A percentile compares a stretch with the other conserved stretches of the same genome.
Conservation (phyloP, 202 grass and related monocot genomes). For the Setaria viridis region DNA sequence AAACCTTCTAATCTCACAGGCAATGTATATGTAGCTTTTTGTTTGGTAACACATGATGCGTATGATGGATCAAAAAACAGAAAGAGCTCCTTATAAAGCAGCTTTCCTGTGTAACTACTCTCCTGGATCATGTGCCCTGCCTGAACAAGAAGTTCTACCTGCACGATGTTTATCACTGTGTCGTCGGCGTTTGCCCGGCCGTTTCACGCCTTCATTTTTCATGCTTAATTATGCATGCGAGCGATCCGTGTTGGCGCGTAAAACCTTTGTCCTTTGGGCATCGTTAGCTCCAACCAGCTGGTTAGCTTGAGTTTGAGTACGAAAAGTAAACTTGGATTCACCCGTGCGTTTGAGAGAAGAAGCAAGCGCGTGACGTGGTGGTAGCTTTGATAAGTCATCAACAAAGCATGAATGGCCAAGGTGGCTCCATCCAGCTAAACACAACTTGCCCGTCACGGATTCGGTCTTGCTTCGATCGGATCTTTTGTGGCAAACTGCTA, state of each 20-base stretch:
- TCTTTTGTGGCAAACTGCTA: background rate
- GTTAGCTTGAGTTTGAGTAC: background rate
- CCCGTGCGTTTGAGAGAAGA: background rate
- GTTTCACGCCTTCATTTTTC: background rate
- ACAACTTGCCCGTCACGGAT: constrained; percentile 15
- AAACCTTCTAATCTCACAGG: no score
- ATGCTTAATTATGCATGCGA: background rate
- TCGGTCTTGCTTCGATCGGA: background rate
- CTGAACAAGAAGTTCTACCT: background rate
- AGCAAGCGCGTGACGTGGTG: background rate
- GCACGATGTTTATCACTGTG: background rate
- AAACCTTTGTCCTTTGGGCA: constrained; percentile 7
- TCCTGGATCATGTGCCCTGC: background rate
- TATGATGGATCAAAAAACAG: no score
- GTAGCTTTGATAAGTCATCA: background rate
- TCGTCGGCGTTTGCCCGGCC: constrained; percentile 12
- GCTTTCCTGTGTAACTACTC: background rate
- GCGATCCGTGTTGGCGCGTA: constrained; percentile 31
- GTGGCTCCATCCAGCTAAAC: constrained; percentile 4
- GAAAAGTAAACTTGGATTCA: constrained; percentile 13
- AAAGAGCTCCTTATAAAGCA: background rate
- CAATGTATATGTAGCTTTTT: background rate
- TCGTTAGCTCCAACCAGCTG: background rate
- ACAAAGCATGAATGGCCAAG: background rate
- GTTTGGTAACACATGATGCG: background rate